A percentile compares a stretch with the other conserved stretches of the same genome.
These are phyloP conservation scores for Lyophyllum shimeji DNA, from an alignment of 768 basidiomycete genomes.

Conservation along the genomic window DNA sequence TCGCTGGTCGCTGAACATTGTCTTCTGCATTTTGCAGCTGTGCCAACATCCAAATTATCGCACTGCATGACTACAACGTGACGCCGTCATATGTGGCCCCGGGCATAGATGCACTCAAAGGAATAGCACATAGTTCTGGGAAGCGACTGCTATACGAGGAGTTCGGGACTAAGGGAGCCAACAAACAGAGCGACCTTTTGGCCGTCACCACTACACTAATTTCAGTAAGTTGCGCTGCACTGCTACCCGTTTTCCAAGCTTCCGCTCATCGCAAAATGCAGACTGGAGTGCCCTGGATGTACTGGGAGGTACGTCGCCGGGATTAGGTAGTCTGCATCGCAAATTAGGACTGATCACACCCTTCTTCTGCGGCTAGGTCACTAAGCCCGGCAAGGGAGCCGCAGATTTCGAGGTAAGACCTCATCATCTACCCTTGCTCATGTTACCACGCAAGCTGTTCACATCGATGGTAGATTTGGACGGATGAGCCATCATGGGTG, in stretches of 20 bases:
- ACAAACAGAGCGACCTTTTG: constrained; percentile 37
- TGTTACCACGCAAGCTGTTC: background rate
- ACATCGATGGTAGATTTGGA: constrained; percentile 18
- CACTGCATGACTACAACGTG: constrained; percentile 36
- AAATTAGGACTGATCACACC: background rate
- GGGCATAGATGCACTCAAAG: constrained; percentile 38
- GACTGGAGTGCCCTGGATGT: constrained; percentile 27
- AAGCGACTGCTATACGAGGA: constrained; percentile 37
- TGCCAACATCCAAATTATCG: constrained; percentile 21
- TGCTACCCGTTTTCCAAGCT: constrained; percentile 5
- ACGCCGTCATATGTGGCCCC: constrained; percentile 42
- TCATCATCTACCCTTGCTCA: background rate
- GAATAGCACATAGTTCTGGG: constrained; percentile 33
- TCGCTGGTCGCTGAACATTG: background rate
- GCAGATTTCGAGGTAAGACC: constrained; percentile 21
- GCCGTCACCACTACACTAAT: constrained; percentile 36
- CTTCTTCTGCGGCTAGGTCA: constrained; percentile 1
- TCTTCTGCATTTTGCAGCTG: constrained; percentile 11
- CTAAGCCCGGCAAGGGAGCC: constrained; percentile 20
- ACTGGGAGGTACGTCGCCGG: constrained; percentile 20
- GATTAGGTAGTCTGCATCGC: background rate
- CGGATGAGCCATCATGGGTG: constrained; percentile 24
- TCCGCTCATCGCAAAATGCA: background rate
- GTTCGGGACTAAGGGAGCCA: constrained; percentile 34
- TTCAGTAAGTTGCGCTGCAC: constrained; percentile 24